Conservation (phyloP, 2,329 filamentous ascomycete genomes). For the Claviceps pazoutovae region DNA sequence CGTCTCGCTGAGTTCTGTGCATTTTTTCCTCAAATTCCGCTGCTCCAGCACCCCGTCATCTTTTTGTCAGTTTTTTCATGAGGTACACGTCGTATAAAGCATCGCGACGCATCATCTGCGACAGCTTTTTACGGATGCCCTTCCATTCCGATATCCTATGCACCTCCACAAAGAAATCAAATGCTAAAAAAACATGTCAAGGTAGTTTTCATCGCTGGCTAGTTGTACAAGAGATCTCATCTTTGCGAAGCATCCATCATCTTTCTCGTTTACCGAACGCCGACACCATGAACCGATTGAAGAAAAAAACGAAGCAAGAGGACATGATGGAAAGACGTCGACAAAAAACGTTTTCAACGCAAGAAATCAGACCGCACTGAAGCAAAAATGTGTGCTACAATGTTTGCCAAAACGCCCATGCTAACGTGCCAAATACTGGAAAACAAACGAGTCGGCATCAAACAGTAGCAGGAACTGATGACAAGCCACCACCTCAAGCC, state of each 20-base stretch:
- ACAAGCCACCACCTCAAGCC: background rate
- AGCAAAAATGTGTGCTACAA: background rate
- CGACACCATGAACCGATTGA: background rate
- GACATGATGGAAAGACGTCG: background rate
- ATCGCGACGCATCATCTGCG: background rate
- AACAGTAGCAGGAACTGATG: background rate
- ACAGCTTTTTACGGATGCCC: background rate
- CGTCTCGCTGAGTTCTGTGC: background rate
- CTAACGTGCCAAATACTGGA: background rate
- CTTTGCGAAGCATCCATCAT: background rate
- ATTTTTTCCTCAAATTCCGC: background rate
- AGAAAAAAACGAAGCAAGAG: background rate
- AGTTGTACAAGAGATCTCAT: conserved; percentile 1
- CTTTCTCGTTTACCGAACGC: conserved; percentile 4
- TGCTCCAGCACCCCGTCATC: background rate
- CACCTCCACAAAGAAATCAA: background rate
- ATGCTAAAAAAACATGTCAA: background rate
- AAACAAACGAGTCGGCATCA: background rate
- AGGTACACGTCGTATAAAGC: background rate
- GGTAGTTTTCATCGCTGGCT: background rate
- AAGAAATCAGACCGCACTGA: conserved; percentile 1
- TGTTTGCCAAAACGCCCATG: background rate
- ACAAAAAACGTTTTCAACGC: background rate
- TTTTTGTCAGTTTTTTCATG: background rate
- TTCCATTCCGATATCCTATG: background rate